These are phyloP conservation scores for Bipolaris cookei DNA, from an alignment of 2,329 filamentous ascomycete genomes.

Conservation along the genomic window DNA sequence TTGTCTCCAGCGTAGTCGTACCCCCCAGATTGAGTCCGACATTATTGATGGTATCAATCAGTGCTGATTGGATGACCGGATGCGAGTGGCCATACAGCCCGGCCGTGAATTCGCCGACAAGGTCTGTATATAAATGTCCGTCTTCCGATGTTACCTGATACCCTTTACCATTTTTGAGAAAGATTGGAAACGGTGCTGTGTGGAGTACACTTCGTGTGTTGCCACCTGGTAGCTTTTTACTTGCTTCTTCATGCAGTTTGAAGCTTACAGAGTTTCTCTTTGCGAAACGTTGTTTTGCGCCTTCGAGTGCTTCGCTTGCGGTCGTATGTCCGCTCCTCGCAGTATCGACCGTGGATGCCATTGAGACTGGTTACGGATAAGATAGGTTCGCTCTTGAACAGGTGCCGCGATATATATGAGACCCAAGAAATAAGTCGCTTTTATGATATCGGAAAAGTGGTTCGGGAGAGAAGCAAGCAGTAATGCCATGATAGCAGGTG, in stretches of 20 bases:
- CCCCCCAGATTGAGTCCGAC: constrained; percentile 46
- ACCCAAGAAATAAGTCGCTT: not conserved
- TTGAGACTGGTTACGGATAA: not conserved
- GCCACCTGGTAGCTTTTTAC: constrained; percentile 45
- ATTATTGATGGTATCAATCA: constrained; percentile 29
- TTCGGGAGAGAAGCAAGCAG: no score
- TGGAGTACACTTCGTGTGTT: constrained; percentile 49
- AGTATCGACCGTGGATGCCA: not conserved
- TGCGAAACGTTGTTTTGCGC: constrained; percentile 26
- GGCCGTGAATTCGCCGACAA: constrained; percentile 39
- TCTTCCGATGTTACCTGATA: constrained; percentile 42
- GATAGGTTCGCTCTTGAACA: not conserved
- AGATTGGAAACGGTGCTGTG: constrained; percentile 48
- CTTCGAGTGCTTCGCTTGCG: constrained; percentile 23
- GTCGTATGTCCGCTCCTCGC: constrained; percentile 17
- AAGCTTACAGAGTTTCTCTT: constrained; percentile 31
- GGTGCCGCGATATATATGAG: not conserved
- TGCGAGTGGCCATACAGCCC: constrained; percentile 41
- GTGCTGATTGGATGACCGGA: constrained; percentile 29
- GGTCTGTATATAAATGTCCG: constrained; percentile 38
- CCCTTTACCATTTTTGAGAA: constrained; percentile 37
- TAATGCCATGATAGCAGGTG: not conserved
- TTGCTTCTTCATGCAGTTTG: constrained; percentile 39
- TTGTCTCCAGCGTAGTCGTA: constrained; percentile 28
- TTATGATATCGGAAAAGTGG: not conserved